phyloP scores from a whole-genome alignment of 2,329 filamentous ascomycete species.

The Aspergillus aculeatinus region DNA sequence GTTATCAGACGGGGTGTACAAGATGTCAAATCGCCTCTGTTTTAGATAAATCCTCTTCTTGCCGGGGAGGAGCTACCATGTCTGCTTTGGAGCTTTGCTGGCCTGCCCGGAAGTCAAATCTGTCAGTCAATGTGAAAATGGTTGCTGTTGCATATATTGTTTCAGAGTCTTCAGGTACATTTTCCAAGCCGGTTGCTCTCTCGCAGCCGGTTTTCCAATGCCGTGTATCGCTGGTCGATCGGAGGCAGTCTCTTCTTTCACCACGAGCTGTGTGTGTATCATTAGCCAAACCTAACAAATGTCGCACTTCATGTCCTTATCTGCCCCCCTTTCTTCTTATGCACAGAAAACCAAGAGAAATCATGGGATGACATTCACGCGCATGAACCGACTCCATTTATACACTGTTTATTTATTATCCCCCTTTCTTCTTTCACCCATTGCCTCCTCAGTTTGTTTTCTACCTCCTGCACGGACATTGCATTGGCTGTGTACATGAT shows the following conservation, averaged over 20 bases:
- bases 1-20: slow-evolving; percentile 71
- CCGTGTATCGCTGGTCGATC: slow-evolving; percentile 23
- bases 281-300: slow-evolving; percentile 9
- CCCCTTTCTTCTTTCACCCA: slow-evolving; percentile 3
- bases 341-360: slow-evolving; percentile 10
- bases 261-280: slow-evolving; percentile 18
- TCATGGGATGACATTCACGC: not conserved
- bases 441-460: not conserved
- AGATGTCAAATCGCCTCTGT: slow-evolving; percentile 71
- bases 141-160: slow-evolving; percentile 12
- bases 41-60: slow-evolving; percentile 46
- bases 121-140: slow-evolving; percentile 9
- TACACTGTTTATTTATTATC: not conserved
- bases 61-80: not conserved
- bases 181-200: slow-evolving; percentile 19
- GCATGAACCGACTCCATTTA: not conserved
- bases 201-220: slow-evolving; percentile 36
- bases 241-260: slow-evolving; percentile 13
- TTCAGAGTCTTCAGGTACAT: slow-evolving; percentile 13
- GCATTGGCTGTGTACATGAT: not conserved
- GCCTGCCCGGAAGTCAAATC: slow-evolving; percentile 6
- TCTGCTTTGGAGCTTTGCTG: slow-evolving; percentile 4
- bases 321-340: not conserved
- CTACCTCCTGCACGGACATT: not conserved
- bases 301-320: slow-evolving; percentile 8